Evolutionary conservation across 2,329 filamentous ascomycete genomes (phyloP).

Genomic region (Stagonosporopsis chrysanthemi): DNA sequence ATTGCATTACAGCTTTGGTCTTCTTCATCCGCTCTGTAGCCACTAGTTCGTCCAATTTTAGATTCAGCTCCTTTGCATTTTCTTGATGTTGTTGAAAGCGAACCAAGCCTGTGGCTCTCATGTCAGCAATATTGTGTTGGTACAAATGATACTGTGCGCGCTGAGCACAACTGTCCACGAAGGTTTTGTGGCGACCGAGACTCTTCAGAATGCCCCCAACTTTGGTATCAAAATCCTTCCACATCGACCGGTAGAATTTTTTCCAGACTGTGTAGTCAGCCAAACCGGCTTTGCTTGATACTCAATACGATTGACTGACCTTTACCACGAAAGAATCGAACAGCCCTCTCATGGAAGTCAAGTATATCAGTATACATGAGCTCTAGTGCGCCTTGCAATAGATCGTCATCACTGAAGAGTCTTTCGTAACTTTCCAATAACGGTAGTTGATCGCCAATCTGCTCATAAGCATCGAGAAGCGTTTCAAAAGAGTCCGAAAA

Average conservation of each 20-base stretch:
- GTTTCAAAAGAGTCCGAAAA: constrained; percentile 47
- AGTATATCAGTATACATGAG: constrained; percentile 51
- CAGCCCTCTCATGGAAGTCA: constrained; percentile 48
- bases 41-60: not conserved
- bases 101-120: not conserved
- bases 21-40: not conserved
- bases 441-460: constrained; percentile 51
- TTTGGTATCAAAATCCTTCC: constrained; percentile 39
- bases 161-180: constrained; percentile 36
- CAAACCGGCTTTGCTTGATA: not conserved
- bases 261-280: constrained; percentile 25
- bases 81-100: not conserved
- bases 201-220: constrained; percentile 40
- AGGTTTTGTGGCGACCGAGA: constrained; percentile 34
- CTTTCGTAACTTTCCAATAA: constrained; percentile 43
- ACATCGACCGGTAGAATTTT: constrained; percentile 33
- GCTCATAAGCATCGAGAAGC: constrained; percentile 50
- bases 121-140: not conserved
- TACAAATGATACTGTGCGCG: not conserved
- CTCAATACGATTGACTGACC: constrained; percentile 7
- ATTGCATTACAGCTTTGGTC: constrained; percentile 11
- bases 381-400: constrained; percentile 44
- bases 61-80: not conserved
- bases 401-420: constrained; percentile 37
- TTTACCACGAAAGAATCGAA: constrained; percentile 37